phyloP scores from a whole-genome alignment of 176 grass and related monocot species.

The Avena eriantha region DNA sequence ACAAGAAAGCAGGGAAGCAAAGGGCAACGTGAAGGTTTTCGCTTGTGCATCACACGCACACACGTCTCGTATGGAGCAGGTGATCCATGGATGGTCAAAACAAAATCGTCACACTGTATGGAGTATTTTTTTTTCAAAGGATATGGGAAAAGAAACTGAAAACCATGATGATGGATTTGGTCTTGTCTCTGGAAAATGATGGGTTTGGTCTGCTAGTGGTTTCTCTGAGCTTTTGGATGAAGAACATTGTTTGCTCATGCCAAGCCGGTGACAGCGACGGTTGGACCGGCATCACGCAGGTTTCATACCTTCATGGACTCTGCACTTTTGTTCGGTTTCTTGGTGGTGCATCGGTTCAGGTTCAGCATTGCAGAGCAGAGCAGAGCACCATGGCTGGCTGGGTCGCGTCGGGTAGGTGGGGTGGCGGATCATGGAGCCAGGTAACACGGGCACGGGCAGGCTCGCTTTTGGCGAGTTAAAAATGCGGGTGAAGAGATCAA shows the following conservation, averaged over 20 bases:
- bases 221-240: slow-evolving; percentile 16
- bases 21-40: not conserved
- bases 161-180: not conserved
- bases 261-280: slow-evolving; percentile 33
- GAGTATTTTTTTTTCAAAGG: not conserved
- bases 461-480: slow-evolving; percentile 29
- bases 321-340: not conserved
- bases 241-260: no score
- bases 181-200: not conserved
- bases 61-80: slow-evolving; percentile 2
- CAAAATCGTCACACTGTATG: not conserved
- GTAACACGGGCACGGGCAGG: slow-evolving; percentile 37
- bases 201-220: slow-evolving; percentile 25
- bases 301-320: not conserved
- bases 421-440: slow-evolving; percentile 50
- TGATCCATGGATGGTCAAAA: slow-evolving; percentile 2
- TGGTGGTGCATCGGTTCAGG: slow-evolving; percentile 32
- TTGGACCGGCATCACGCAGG: slow-evolving; percentile 33
- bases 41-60: not conserved
- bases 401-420: not conserved
- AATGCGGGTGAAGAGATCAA: not conserved
- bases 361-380: not conserved
- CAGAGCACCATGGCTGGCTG: not conserved
- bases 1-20: not conserved
- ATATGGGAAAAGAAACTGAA: slow-evolving; percentile 30